phyloP scores from a whole-genome alignment of 306 rosid genomes.

The Pyrus pyrifolia region DNA sequence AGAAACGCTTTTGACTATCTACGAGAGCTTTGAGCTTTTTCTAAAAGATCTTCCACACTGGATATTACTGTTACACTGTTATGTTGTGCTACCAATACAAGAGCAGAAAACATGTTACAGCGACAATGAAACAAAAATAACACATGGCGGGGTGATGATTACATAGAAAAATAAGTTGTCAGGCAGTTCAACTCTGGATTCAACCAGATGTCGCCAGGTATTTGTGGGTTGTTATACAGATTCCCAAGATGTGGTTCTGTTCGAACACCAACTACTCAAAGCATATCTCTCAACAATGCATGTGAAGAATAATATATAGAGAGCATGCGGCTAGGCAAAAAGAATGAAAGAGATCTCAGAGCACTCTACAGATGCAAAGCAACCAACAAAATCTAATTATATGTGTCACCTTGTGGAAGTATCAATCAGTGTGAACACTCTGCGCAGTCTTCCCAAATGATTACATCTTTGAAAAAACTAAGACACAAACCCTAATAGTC shows the following conservation, averaged over 20 bases:
- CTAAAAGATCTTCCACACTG: neutral
- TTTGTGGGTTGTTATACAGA: neutral
- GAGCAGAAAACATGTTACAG: neutral
- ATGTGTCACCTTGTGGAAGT: neutral
- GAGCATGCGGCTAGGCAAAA: neutral
- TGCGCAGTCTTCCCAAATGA: neutral
- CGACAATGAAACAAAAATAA: neutral
- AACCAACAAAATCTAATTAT: neutral
- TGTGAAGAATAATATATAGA: neutral
- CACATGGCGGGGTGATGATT: too few relatives aligned
- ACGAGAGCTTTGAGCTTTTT: neutral
- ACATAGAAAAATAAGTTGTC: neutral
- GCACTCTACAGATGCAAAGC: neutral
- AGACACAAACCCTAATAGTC: neutral
- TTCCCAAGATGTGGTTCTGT: neutral
- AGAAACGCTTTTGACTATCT: too few relatives aligned
- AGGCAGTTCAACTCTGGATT: neutral
- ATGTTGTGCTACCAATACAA: neutral
- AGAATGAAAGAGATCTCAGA: neutral
- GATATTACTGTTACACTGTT: too few relatives aligned
- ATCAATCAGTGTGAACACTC: neutral
- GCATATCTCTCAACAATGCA: neutral
- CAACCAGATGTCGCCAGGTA: neutral
- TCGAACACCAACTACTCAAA: neutral
- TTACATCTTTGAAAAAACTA: slow-evolving; percentile 14